Evolutionary conservation across 1,284 basidiomycete genomes (phyloP), one percentile per base, ranked within the genome.

Genomic region (Earliella scabrosa): DNA sequence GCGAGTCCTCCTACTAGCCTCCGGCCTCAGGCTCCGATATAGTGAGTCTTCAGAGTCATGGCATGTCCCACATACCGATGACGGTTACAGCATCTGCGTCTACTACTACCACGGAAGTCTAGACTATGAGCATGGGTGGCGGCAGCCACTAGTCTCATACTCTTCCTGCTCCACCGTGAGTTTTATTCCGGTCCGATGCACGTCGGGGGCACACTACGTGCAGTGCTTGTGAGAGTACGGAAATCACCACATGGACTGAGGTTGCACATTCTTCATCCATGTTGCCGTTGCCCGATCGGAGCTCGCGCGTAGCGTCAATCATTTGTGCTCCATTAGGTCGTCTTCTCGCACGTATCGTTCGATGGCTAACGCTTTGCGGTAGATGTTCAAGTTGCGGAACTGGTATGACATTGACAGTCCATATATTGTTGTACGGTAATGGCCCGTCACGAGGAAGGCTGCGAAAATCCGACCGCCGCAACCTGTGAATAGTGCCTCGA

Each of bases 311-410:
- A n/a, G n/a, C n/a, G n/a, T n/a, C n/a, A n/a, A n/a, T n/a, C n/a
- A n/a, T n/a, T n/a, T n/a, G n/a, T n/a, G n/a, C n/a, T n/a, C n/a
- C n/a, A n/a, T n/a, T n/a, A n/a, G n/a, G n/a, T n/a, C n/a, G n/a
- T 13, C 20, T 6, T 7, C 21, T n/a, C 8, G 7, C 11, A 16
- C 29, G 18, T n/a, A n/a, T n/a, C 29, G n/a, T 2, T 35, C 24
- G 32, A 29, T 51, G 11, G 40, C 32, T 18, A 10, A 20, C 26
- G 14, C 23, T 3, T 20, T 4, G 21, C 14, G 11, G 9, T 20
- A n/a, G 52, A 54, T 54, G 52, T 38, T 54, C 5, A n/a, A n/a
- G n/a, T n/a, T n/a, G n/a, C 49, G 52, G 52, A 54, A 54, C 29
- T 54, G 52, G 52, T 48, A 48, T 39, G 49, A 45, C 10, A 34